Conservation (phyloP, 331 rosid genomes). For the Phaseolus coccineus region DNA sequence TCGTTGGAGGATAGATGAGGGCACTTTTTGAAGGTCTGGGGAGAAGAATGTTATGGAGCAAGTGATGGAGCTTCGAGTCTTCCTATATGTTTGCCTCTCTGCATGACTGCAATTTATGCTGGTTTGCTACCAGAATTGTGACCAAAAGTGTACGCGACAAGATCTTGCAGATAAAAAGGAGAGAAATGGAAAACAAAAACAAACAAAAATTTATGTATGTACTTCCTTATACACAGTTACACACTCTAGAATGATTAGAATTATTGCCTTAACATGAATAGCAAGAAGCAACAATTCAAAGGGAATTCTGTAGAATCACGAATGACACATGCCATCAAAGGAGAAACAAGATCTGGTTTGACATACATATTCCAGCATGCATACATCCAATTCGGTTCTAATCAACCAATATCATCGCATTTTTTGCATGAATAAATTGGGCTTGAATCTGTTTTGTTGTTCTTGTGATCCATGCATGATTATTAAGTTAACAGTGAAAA, state of each 20-base stretch:
- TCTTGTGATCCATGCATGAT: constrained; percentile 37
- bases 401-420: constrained; percentile 39
- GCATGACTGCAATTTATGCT: constrained; percentile 59
- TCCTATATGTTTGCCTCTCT: constrained; percentile 59
- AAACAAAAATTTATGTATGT: constrained; percentile 23
- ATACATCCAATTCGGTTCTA: constrained; percentile 25
- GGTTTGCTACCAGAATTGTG: constrained; percentile 62
- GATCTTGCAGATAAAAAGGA: constrained; percentile 55
- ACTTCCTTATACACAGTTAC: constrained; percentile 14
- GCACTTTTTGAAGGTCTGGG: constrained; percentile 48
- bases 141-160: constrained; percentile 65
- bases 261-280: constrained; percentile 38
- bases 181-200: constrained; percentile 33
- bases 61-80: constrained; percentile 71
- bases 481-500: background rate
- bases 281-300: constrained; percentile 44
- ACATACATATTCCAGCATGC: constrained; percentile 38
- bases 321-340: constrained; percentile 49
- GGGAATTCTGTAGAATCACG: constrained; percentile 41
- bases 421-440: constrained; percentile 32
- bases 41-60: constrained; percentile 80
- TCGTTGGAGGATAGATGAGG: constrained; percentile 44
- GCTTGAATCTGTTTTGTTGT: constrained; percentile 36
- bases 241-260: constrained; percentile 41
- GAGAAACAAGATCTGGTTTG: constrained; percentile 56